Evolutionary conservation across 441 rosid genomes (phyloP), one percentile per base, ranked within the genome.

Genomic region (Brassica balearica): DNA sequence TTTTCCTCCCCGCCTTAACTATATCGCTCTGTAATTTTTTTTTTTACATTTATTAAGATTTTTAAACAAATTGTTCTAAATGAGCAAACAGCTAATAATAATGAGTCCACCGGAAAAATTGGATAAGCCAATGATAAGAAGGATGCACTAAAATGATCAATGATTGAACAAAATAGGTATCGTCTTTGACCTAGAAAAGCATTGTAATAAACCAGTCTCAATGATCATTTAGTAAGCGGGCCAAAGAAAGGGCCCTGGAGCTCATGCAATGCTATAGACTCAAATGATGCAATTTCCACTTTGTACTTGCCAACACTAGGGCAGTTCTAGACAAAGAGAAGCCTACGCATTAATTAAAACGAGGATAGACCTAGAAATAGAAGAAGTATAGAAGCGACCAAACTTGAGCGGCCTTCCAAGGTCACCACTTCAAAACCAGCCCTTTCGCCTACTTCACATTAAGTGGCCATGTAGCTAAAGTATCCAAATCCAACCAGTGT

Each of bases 111-210:
- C n/a, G 55, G 12, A 48, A 4, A 48, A 48, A 48, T 1, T 43
- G 51, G 51, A 43, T 48, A 48, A 48, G 55, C 15, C 7, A 43
- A 3, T 2, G 11, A 48, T 3, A 48, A n/a, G 17, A 48, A 48
- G 55, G 17, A 48, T 48, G 55, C 55, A 48, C 17, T 48, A 48
- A 48, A 48, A 48, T 48, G 55, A 48, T n/a, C 8, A 48, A 48
- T 48, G 55, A 48, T 41, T 48, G 55, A 5, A 12, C 19, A 43
- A 12, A 43, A 3, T 43, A 43, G 1, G 17, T n/a, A 7, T 1
- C 55, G 55, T n/a, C 55, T n/a, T 12, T n/a, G 55, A 48, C 55
- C 55, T 48, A 48, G 55, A 48, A 48, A 48, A 48, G 7, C 55
- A 46, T 46, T 46, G 2, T 12, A 46, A 46, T 12, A 46, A 46